Percentiles rank a stretch among this genome's conserved stretches.
Conservation (phyloP, 2,329 filamentous ascomycete genomes). For the Fusarium mundagurra region DNA sequence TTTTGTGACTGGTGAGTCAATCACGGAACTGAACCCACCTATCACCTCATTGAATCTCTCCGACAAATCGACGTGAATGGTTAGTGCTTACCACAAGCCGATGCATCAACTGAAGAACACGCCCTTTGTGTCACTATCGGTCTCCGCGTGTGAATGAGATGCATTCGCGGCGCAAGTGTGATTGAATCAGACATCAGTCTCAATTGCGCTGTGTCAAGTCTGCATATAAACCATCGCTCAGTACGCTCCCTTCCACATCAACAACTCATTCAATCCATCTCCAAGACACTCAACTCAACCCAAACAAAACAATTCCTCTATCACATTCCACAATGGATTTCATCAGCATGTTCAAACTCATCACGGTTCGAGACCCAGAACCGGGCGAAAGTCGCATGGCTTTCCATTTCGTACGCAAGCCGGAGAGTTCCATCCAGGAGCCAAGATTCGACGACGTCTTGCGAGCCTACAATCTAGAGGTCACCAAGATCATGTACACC, state of each 20-base stretch:
- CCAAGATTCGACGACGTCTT: background rate
- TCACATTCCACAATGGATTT: background rate
- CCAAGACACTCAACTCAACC: background rate
- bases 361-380: background rate
- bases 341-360: background rate
- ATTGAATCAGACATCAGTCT: background rate
- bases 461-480: background rate
- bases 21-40: background rate
- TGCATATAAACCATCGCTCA: background rate
- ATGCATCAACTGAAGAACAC: background rate
- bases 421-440: background rate
- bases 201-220: too few relatives aligned
- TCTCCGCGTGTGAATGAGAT: background rate
- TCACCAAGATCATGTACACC: background rate
- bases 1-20: too few relatives aligned
- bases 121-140: background rate
- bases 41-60: background rate
- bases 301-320: background rate
- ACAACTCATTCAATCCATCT: too few relatives aligned
- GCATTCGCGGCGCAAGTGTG: accelerated
- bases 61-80: background rate
- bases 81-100: background rate
- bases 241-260: accelerated
- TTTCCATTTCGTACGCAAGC: background rate
- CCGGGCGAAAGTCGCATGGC: background rate